A percentile compares a stretch with the other conserved stretches of the same genome.
Conservation (phyloP, 2,329 filamentous ascomycete species). For the Reticulascus tulasneorum region DNA sequence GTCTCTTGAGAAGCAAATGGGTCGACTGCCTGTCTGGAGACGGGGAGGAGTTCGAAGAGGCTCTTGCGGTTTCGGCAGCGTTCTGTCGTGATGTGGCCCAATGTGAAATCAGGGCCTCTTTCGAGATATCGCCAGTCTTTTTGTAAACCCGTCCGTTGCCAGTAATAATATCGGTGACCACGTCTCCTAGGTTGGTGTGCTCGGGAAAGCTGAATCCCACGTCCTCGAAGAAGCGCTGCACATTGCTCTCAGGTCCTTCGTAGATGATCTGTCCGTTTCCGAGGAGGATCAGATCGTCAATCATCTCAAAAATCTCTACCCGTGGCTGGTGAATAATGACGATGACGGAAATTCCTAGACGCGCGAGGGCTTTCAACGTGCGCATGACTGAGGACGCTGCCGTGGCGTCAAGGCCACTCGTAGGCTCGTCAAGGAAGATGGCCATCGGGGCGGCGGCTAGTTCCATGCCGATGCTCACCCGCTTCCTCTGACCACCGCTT, state of each 20-base stretch:
- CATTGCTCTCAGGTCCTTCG: constrained; percentile 40
- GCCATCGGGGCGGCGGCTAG: constrained; percentile 53
- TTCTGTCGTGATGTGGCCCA: constrained; percentile 34
- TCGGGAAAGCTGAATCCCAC: constrained; percentile 48
- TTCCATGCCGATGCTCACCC: constrained; percentile 57
- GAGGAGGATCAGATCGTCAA: constrained; percentile 54
- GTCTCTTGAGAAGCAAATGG: constrained; percentile 38
- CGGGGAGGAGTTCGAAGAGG: constrained; percentile 18
- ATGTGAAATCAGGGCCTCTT: constrained; percentile 44
- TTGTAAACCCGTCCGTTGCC: constrained; percentile 53
- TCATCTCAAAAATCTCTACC: constrained; percentile 52
- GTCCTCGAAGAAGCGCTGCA: constrained; percentile 45
- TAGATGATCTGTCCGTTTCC: constrained; percentile 53
- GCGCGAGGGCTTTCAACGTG: constrained; percentile 49
- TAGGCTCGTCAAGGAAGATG: constrained; percentile 51
- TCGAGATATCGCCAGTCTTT: constrained; percentile 38
- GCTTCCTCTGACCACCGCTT: constrained; percentile 54
- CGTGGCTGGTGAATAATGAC: constrained; percentile 59
- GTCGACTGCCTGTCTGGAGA: constrained; percentile 17
- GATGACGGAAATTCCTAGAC: constrained; percentile 53
- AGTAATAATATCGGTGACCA: constrained; percentile 59
- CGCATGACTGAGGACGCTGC: constrained; percentile 53
- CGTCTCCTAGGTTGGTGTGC: constrained; percentile 51
- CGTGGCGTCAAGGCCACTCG: constrained; percentile 50
- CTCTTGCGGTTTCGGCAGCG: neutral